A percentile compares a stretch with the other conserved stretches of the same genome.
These are phyloP conservation scores for Mycena sp. DNA, from an alignment of 1,284 basidiomycete species.

Conservation along the genomic window DNA sequence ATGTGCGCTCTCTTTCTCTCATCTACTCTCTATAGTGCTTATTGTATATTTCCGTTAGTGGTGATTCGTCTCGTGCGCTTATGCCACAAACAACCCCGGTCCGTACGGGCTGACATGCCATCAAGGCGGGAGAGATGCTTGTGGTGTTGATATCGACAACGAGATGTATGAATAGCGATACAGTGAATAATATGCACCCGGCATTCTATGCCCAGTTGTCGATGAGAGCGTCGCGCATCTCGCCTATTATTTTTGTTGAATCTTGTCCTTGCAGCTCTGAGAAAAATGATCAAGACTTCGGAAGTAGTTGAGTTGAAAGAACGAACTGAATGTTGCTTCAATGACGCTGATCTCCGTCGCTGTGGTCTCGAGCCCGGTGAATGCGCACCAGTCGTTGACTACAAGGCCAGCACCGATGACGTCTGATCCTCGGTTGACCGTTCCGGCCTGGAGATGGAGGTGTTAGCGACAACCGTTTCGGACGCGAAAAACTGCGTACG, in stretches of 20 bases:
- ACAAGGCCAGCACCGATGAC: slow-evolving; percentile 98
- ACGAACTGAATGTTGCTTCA: slow-evolving; percentile 94
- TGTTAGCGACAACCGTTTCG: not conserved
- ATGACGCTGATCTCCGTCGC: slow-evolving; percentile 99
- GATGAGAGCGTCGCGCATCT: slow-evolving; percentile 94
- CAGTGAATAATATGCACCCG: slow-evolving; percentile 18
- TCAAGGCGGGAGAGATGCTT: too few relatives aligned
- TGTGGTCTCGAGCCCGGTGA: slow-evolving; percentile 95
- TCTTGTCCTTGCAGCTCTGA: slow-evolving; percentile 90
- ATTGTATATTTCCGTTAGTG: too few relatives aligned
- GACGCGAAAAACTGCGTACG: slow-evolving; percentile 66
- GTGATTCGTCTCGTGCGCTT: too few relatives aligned
- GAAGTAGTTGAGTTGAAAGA: slow-evolving; percentile 13
- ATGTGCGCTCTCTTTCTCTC: too few relatives aligned
- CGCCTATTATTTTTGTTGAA: slow-evolving; percentile 87
- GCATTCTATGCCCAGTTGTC: slow-evolving; percentile 87
- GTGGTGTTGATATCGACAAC: too few relatives aligned
- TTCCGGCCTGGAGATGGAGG: slow-evolving; percentile 78
- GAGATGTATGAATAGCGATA: slow-evolving; percentile 16
- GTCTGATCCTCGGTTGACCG: slow-evolving; percentile 98
- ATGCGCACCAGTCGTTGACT: slow-evolving; percentile 99
- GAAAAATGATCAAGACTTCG: not conserved
- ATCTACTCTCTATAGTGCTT: too few relatives aligned
- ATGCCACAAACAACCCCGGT: too few relatives aligned
- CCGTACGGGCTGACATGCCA: too few relatives aligned